Conservation (phyloP, 768 basidiomycete genomes). For the Macrolepiota fuliginosa region DNA sequence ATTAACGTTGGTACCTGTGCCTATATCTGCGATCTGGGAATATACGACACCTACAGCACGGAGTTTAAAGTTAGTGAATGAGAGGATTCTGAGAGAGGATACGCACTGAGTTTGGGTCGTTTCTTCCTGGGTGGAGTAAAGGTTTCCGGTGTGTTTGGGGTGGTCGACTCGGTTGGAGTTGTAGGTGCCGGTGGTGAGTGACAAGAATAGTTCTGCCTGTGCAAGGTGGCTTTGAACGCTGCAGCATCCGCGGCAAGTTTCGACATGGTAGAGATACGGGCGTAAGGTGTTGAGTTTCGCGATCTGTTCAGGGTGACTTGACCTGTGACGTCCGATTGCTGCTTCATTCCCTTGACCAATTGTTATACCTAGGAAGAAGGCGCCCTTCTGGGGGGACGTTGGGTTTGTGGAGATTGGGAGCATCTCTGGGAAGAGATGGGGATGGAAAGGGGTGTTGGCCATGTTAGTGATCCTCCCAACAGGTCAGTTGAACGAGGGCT, state of each 20-base stretch:
- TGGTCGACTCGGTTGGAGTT: conserved; percentile 13
- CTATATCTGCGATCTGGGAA: conserved; percentile 86
- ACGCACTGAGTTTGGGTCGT: conserved; percentile 64
- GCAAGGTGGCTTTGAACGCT: conserved; percentile 62
- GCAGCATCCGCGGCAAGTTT: conserved; percentile 68
- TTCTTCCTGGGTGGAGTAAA: conserved; percentile 49
- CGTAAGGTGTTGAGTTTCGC: background rate
- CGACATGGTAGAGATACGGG: conserved; percentile 46
- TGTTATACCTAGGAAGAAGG: conserved; percentile 64
- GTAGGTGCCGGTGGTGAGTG: conserved; percentile 57
- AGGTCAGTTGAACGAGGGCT: conserved; percentile 53
- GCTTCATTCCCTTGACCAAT: too few species aligned
- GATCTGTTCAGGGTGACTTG: background rate
- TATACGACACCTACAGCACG: conserved; percentile 62
- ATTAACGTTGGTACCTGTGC: conserved; percentile 76
- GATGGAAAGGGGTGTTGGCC: conserved; percentile 69
- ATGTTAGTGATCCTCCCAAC: conserved; percentile 55
- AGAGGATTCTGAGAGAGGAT: conserved; percentile 15
- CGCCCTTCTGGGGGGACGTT: conserved; percentile 80
- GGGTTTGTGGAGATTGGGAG: conserved; percentile 75
- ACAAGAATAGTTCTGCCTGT: conserved; percentile 76
- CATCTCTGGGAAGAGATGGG: conserved; percentile 79
- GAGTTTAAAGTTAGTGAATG: conserved; percentile 20
- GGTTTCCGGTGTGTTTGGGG: conserved; percentile 21
- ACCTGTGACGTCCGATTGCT: background rate